Evolutionary conservation across 1,139 yeast genomes (phyloP), one percentile per base, ranked within the genome.

Genomic region (Sugiyamaella sp.): DNA sequence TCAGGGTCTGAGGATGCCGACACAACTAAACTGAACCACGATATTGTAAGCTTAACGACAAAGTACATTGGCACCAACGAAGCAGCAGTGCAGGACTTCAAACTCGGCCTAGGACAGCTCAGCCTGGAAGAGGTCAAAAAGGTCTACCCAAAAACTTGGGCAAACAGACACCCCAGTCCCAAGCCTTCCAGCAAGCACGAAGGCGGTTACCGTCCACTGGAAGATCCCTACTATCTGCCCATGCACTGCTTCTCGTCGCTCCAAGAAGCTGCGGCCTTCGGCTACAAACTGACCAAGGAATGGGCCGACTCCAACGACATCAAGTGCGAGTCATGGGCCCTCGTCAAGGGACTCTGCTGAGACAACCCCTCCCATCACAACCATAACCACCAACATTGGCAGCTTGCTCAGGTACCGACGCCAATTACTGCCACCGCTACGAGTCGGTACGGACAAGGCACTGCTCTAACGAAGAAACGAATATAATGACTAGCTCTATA

Each of bases 201-300:
- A 29, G 66, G 68, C 2, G 66, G 66, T 17, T 64, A 65, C 35
- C 59, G 74, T 32, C 77, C 77, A 1, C 47, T 64, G 32, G 64
- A 63, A 27, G 75, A 74, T 54, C 62, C 64, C 14, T 75, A 63
- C 52, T 64, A 60, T 35, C 57, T 74, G 44, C 78, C 78, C 1
- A 59, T 74, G 44, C 75, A 72, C 44, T 63, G 63, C 25, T 71
- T 64, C 54, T 66, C 76, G n/a, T 57, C 72, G 2, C 55, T 73
- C 4, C 74, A 72, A 43, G 78, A 75, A 47, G 77, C 71, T 0
- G 72, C 76, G 1, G 76, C 77, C 3, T 67, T 74, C 49, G 74
- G 71, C 3, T 68, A 66, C 49, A 55, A 63, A 5, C 53, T 71
- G 27, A 54, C 68, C 9, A 60, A 60, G 24, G 76, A 73, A 53